Base-by-base conservation (phyloP, 805 yeast genomes). In the Candida tibetensis region DNA sequence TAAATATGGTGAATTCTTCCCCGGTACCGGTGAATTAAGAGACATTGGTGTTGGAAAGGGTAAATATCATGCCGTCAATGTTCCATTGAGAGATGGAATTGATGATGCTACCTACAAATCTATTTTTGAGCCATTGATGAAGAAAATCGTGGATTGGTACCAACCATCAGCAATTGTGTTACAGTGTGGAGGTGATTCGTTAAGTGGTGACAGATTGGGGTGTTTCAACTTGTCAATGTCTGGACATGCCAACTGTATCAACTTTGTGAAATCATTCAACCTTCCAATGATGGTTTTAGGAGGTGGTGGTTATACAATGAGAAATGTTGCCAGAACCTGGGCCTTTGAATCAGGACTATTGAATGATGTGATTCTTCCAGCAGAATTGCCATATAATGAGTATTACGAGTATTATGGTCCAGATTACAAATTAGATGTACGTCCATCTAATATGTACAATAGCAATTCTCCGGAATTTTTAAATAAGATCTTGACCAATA, bases 331-430 rank as follows among this genome's bases (percentile, higher is more conserved):
- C 4, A 72, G 99, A 49, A 77, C 95, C 9, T 91, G 99, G 98
- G 79, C 96, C 2, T 90, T 74, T 55, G 99, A 93, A 63, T 82
- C 96, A 0, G 91, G 96, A 25, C 72, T 93, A 18, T 73, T 91
- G 56, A 82, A 93, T 48, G 83, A 86, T 50, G 87, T 83, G 10
- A 73, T 82, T 33, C 67, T 91, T 51, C 85, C 87, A 17, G 39
- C 52, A 46, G 48, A 44, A 30, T 41, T 46, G 85, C 97, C 97
- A 3, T 90, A 88, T 71, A 90, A 91, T 60, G 98, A 91, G 60
- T 91, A 91, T 67, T 91, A 87, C 66, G 98, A 91, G 65, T 91
- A 91, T 68, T 91, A 85, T 62, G 98, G 97, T 0, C 99, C 99
- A 2, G 97, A 91, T 66, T 91, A 91, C 63, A 83, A 88, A 61